A percentile compares a stretch with the other conserved stretches of the same genome.
phyloP scores from a whole-genome alignment of 179 eudicot species.

The Pouteria campechiana region DNA sequence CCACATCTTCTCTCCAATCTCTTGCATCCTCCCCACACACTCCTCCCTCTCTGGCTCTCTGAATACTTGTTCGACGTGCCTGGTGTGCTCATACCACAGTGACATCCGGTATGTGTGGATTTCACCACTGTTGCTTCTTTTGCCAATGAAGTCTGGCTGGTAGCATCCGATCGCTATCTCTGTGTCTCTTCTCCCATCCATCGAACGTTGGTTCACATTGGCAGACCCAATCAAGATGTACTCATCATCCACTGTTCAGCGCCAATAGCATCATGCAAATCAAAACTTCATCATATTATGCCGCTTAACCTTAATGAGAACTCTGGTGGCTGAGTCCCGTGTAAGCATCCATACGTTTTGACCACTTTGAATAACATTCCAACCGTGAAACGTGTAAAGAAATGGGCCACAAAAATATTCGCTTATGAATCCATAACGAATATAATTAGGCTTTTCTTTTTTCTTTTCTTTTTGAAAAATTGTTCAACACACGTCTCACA shows the following conservation, averaged over 20 bases:
- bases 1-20: conserved; percentile 73
- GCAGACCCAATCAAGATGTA: conserved; percentile 89
- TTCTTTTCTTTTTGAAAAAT: too few species aligned
- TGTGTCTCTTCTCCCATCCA: conserved; percentile 93
- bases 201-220: conserved; percentile 84
- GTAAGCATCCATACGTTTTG: too few species aligned
- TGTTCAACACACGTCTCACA: too few species aligned
- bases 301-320: too few species aligned
- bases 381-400: too few species aligned
- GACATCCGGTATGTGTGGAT: conserved; percentile 59
- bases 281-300: too few species aligned
- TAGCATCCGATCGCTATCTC: conserved; percentile 96
- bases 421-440: too few species aligned
- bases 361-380: too few species aligned
- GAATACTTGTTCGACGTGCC: conserved; percentile 35
- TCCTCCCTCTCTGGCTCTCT: conserved; percentile 46
- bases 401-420: too few species aligned
- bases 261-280: too few species aligned
- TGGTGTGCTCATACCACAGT: conserved; percentile 87
- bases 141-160: conserved; percentile 24
- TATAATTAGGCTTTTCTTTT: too few species aligned
- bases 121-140: conserved; percentile 15
- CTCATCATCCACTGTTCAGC: conserved; percentile 87
- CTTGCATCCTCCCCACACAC: conserved; percentile 39
- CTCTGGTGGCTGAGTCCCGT: too few species aligned